Percentiles rank a stretch among this genome's conserved stretches.
Evolutionary conservation across 2,329 filamentous ascomycete genomes (phyloP).

Genomic region (Paramyrothecium sp.): DNA sequence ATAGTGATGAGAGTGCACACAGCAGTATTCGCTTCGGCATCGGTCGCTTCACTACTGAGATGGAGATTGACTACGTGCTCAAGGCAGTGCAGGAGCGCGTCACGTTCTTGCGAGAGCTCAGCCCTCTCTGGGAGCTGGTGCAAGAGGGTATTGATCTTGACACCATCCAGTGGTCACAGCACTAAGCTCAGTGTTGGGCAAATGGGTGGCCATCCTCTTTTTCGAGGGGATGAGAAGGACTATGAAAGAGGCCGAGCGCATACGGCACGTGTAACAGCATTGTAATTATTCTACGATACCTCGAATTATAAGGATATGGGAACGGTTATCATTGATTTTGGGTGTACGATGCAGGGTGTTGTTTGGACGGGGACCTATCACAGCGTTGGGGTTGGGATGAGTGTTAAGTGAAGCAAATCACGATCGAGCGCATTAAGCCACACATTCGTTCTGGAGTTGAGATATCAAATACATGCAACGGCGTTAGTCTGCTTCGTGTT

Average conservation of each 20-base stretch:
- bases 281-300: slow-evolving; percentile 21
- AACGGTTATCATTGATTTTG: not conserved
- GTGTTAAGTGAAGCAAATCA: not conserved
- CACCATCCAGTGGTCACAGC: slow-evolving; percentile 98
- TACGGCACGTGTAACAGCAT: slow-evolving; percentile 27
- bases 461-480: no score
- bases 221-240: slow-evolving; percentile 1
- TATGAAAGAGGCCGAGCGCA: slow-evolving; percentile 10
- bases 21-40: slow-evolving; percentile 98
- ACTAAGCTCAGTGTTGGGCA: slow-evolving; percentile 49
- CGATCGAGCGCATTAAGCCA: no score
- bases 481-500: no score
- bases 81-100: slow-evolving; percentile 92
- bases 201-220: not conserved
- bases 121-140: slow-evolving; percentile 94
- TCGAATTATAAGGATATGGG: slow-evolving; percentile 14
- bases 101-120: slow-evolving; percentile 88
- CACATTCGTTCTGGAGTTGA: no score
- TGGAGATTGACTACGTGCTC: slow-evolving; percentile 94
- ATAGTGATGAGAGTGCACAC: slow-evolving; percentile 95
- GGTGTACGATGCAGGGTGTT: no score
- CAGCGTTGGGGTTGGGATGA: not conserved
- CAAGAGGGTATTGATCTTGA: slow-evolving; percentile 95
- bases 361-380: no score
- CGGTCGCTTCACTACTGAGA: slow-evolving; percentile 91